Conservation (phyloP, 371 early-diverging fungal genomes). For the Mucor sp. region DNA sequence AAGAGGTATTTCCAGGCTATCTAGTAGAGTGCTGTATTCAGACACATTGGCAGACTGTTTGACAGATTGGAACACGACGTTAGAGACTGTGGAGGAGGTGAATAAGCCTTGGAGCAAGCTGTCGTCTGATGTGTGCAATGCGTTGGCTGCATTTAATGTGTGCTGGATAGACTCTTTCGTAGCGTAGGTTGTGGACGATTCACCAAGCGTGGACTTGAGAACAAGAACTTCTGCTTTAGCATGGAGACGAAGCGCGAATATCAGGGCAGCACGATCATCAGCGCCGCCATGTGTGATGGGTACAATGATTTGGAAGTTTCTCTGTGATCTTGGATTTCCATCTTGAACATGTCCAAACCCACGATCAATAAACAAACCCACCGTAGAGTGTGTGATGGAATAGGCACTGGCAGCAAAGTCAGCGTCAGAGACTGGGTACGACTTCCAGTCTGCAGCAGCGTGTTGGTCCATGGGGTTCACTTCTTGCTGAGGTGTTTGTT, state of each 20-base stretch:
- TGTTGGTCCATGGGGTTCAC: background rate
- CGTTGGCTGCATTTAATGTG: background rate
- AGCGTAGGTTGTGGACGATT: conserved; percentile 1
- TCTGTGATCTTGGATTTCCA: conserved; percentile 18
- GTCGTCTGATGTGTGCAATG: background rate
- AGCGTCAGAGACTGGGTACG: conserved; percentile 15
- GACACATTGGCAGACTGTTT: background rate
- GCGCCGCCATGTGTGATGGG: conserved; percentile 16
- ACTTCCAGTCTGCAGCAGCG: background rate
- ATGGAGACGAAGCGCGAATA: conserved; percentile 40
- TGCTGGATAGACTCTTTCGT: conserved; percentile 5
- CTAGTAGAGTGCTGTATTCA: conserved; percentile 3
- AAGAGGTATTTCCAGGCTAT: conserved; percentile 7
- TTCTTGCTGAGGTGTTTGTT: background rate
- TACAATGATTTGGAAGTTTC: conserved; percentile 32
- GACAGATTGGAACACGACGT: background rate
- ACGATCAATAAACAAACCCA: conserved; percentile 72
- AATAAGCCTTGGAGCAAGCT: background rate
- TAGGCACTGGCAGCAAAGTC: conserved; percentile 26
- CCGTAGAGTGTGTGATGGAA: conserved; percentile 11
- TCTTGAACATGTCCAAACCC: conserved; percentile 57
- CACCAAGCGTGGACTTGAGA: background rate
- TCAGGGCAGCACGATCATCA: conserved; percentile 26
- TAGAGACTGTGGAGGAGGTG: background rate
- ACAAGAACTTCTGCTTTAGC: conserved; percentile 12